Percentiles rank a stretch among this genome's conserved stretches.
phyloP scores from a whole-genome alignment of 2,329 filamentous ascomycete species.

The Tolypocladium guangdongense region DNA sequence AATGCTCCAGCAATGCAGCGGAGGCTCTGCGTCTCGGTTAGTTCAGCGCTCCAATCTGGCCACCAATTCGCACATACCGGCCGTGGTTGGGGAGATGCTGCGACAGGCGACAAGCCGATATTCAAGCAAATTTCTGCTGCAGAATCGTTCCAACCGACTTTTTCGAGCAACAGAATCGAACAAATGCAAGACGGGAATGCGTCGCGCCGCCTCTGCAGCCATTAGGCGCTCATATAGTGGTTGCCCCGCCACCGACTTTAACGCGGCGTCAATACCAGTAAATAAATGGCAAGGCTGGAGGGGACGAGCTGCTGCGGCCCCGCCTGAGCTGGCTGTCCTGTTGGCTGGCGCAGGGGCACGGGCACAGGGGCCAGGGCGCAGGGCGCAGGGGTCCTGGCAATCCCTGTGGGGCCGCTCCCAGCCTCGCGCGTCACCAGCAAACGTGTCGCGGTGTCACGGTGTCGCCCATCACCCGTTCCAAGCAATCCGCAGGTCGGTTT shows the following conservation, averaged over 20 bases:
- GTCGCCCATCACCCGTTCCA: too few species aligned
- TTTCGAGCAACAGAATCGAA: neutral
- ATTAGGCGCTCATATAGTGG: slow-evolving; percentile 23
- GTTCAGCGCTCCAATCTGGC: neutral
- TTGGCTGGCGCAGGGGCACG: neutral
- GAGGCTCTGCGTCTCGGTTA: neutral
- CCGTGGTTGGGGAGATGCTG: too few species aligned
- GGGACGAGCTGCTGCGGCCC: too few species aligned
- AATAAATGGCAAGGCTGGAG: too few species aligned
- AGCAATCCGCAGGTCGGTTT: too few species aligned
- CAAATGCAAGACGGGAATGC: slow-evolving; percentile 6
- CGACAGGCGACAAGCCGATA: too few species aligned
- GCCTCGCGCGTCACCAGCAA: neutral
- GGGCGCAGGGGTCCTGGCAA: neutral
- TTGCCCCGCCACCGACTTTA: slow-evolving; percentile 37
- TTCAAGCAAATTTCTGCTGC: neutral
- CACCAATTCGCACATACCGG: neutral
- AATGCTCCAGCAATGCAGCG: neutral
- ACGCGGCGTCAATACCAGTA: slow-evolving; percentile 19
- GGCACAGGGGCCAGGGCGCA: too few species aligned
- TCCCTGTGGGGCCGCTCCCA: neutral
- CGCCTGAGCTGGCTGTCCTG: too few species aligned
- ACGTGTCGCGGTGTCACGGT: too few species aligned
- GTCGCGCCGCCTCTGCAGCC: slow-evolving; percentile 1
- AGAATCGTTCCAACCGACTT: neutral